phyloP scores from a whole-genome alignment of 768 basidiomycete genomes.

The Boletus coccyginus region DNA sequence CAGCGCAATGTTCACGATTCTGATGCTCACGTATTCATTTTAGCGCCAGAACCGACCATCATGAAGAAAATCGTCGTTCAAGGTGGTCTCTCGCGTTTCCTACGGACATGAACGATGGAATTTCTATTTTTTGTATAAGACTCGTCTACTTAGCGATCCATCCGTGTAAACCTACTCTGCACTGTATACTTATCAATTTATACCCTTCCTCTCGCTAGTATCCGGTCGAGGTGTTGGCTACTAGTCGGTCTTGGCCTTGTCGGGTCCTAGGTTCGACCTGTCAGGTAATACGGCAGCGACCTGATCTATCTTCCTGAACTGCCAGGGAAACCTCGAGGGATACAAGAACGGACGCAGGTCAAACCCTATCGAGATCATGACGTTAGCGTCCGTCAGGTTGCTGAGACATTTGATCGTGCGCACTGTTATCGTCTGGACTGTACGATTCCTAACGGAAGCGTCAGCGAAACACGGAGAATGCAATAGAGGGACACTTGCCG shows the following conservation, averaged over 20 bases:
- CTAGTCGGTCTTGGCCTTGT: conserved; percentile 51
- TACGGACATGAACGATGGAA: conserved; percentile 39
- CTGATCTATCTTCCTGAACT: conserved; percentile 93
- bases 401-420: conserved; percentile 23
- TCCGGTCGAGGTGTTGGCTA: background rate
- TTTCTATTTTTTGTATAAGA: background rate
- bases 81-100: conserved; percentile 71
- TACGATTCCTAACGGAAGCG: conserved; percentile 72
- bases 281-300: conserved; percentile 76
- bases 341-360: conserved; percentile 97
- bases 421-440: conserved; percentile 95
- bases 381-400: background rate
- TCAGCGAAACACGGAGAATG: background rate
- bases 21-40: conserved; percentile 2
- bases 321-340: conserved; percentile 92
- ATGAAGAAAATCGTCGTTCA: conserved; percentile 89
- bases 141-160: background rate
- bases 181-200: conserved; percentile 9
- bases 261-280: conserved; percentile 43
- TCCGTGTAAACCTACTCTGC: background rate
- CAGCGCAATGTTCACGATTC: background rate
- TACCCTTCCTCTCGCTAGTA: background rate
- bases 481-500: conserved; percentile 49
- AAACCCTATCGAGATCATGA: conserved; percentile 56
- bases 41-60: conserved; percentile 80